Evolutionary conservation across 129 eudicot species (phyloP), one percentile per base, ranked within the genome.

Genomic region (Gnaphalium uliginosum): DNA sequence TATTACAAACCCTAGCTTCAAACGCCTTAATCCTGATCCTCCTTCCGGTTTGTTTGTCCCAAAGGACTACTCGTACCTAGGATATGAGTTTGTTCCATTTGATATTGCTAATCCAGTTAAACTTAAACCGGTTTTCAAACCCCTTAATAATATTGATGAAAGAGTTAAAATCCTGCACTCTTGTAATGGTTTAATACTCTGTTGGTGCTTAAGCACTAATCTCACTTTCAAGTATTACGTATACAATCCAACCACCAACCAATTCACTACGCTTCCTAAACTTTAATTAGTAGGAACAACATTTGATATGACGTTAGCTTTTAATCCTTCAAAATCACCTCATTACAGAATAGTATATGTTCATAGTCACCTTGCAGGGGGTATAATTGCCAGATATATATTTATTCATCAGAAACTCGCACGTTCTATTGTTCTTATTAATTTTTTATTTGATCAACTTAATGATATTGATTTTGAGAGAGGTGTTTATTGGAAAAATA

Each of bases 401-500:
- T 58, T 23, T 23, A 58, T 23, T 58, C 64, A 8, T 58, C 64
- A 58, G 27, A 58, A 58, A 58, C 26, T 21, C 64, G 5, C 4
- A 58, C 17, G 8, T 58, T 23, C 27, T 8, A 7, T 8, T 14
- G 15, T 23, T 58, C 15, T 19, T 22, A 9, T n/a, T 8, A 10
- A 21, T 2, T 23, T 6, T 0, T 2, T 1, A 19, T 8, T 23
- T 19, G 15, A 58, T 58, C 21, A 51, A 51, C 27, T n/a, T 3
- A 4, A n/a, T 11, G 64, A 22, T 58, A 58, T 10, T 4, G 25
- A 58, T 7, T 58, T 58, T 7, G 27, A 9, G 24, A 4, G 24
- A 17, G 69, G 69, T 64, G 25, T 30, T 64, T 32, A 58, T n/a
- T 65, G 69, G 69, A 35, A 32, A 26, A n/a, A 65, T 32, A 11